These are phyloP conservation scores for Malassezia globosa DNA, from an alignment of 1,284 basidiomycete genomes.

Conservation along the genomic window DNA sequence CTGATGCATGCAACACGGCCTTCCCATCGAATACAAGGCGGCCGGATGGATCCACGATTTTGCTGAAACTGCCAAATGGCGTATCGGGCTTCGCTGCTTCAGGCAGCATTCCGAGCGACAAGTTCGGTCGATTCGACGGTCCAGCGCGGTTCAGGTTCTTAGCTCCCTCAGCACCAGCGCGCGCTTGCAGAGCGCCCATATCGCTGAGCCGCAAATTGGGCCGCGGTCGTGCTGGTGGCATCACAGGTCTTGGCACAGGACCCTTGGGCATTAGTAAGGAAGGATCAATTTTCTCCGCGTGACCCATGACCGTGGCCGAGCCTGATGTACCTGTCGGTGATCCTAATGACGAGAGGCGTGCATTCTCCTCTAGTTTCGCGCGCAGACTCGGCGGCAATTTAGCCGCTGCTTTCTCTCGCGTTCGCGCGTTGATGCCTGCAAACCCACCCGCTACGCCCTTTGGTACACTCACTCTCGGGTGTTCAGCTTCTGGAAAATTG, in stretches of 20 bases:
- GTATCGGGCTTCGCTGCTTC: constrained; percentile 47
- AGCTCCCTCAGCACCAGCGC: too few relatives aligned
- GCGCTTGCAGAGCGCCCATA: constrained; percentile 19
- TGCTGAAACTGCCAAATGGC: constrained; percentile 82
- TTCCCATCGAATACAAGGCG: constrained; percentile 85
- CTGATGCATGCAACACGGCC: constrained; percentile 78
- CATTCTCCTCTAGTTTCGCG: constrained; percentile 71
- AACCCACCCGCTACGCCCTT: constrained; percentile 12
- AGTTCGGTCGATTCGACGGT: background rate
- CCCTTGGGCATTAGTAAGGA: constrained; percentile 19
- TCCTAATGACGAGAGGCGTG: constrained; percentile 17
- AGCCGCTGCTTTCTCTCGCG: constrained; percentile 31
- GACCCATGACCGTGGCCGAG: constrained; percentile 20
- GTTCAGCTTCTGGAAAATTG: too few relatives aligned
- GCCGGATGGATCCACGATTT: constrained; percentile 93
- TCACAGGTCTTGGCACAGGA: background rate
- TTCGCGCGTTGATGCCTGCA: constrained; percentile 28
- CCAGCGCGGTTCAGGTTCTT: too few relatives aligned
- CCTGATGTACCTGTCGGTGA: background rate
- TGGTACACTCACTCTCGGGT: too few relatives aligned
- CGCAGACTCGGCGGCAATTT: constrained; percentile 66
- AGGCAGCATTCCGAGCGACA: constrained; percentile 8
- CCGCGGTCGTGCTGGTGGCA: constrained; percentile 18
- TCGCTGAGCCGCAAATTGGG: constrained; percentile 35
- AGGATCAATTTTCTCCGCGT: constrained; percentile 31